Percentiles rank a stretch among this genome's conserved stretches.
Evolutionary conservation across 2,329 filamentous ascomycete species (phyloP).

Genomic region (Pseudogymnoascus sp.): DNA sequence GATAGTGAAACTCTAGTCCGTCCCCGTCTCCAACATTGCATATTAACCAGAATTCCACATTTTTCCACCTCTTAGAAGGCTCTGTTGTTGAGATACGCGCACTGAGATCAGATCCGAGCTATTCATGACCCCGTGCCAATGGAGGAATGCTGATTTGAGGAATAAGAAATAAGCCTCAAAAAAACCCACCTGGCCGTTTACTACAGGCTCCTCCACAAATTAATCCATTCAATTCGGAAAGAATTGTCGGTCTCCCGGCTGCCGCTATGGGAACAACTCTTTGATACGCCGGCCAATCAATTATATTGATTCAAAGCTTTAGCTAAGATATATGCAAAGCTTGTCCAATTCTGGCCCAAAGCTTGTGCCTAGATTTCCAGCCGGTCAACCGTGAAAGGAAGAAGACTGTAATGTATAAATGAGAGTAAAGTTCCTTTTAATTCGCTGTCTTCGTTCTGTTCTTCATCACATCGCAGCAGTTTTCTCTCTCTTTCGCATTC

Average conservation of each 20-base stretch:
- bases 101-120: background rate
- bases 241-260: background rate
- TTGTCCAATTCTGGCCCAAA: background rate
- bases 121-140: background rate
- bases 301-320: background rate
- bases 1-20: conserved; percentile 3
- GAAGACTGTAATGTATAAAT: background rate
- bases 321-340: background rate
- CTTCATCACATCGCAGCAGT: background rate
- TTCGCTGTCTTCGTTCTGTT: background rate
- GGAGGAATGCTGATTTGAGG: background rate
- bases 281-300: background rate
- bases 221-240: background rate
- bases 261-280: background rate
- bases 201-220: background rate
- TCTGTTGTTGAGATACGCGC: background rate
- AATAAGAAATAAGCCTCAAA: background rate
- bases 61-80: background rate
- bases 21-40: background rate
- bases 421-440: background rate
- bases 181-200: background rate
- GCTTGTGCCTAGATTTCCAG: background rate
- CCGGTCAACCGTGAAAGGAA: background rate
- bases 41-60: background rate
- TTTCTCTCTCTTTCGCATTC: background rate